phyloP scores from a whole-genome alignment of 164 flowering plant species.

The Pachysandra terminalis region DNA sequence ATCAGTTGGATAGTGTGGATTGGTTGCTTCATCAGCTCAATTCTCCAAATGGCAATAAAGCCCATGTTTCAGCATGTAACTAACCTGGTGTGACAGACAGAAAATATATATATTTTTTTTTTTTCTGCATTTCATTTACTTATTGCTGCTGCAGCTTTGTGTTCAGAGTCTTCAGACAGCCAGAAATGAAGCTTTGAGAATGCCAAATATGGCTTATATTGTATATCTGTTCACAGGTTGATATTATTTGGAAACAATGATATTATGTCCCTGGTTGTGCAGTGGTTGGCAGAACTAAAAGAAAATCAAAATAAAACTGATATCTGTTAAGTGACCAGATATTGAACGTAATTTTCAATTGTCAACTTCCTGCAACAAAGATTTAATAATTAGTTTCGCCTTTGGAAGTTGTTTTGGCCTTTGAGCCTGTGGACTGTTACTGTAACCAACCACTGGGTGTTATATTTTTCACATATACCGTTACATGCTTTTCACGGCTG shows the following conservation, averaged over 20 bases:
- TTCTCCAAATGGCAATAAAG: too few relatives aligned
- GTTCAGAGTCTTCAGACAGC: too few relatives aligned
- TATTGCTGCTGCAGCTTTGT: too few relatives aligned
- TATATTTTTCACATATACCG: not conserved
- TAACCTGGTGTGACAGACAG: too few relatives aligned
- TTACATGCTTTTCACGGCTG: not conserved
- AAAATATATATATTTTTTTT: too few relatives aligned
- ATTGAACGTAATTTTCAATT: not conserved
- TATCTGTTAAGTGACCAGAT: not conserved
- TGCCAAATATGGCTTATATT: too few relatives aligned
- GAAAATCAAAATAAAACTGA: not conserved
- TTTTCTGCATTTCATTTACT: too few relatives aligned
- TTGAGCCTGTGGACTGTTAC: not conserved
- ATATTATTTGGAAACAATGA: not conserved
- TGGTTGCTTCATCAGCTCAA: too few relatives aligned
- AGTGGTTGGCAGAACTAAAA: not conserved
- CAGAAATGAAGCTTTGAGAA: too few relatives aligned
- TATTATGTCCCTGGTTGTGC: not conserved
- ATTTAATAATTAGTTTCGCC: not conserved
- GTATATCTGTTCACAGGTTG: too few relatives aligned
- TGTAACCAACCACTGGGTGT: not conserved
- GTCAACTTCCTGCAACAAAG: not conserved
- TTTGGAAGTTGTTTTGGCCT: not conserved
- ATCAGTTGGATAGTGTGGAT: too few relatives aligned
- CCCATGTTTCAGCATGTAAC: too few relatives aligned